Base-by-base conservation (phyloP, 2,329 filamentous ascomycete genomes). In the Arthrobotrys musiformis region DNA sequence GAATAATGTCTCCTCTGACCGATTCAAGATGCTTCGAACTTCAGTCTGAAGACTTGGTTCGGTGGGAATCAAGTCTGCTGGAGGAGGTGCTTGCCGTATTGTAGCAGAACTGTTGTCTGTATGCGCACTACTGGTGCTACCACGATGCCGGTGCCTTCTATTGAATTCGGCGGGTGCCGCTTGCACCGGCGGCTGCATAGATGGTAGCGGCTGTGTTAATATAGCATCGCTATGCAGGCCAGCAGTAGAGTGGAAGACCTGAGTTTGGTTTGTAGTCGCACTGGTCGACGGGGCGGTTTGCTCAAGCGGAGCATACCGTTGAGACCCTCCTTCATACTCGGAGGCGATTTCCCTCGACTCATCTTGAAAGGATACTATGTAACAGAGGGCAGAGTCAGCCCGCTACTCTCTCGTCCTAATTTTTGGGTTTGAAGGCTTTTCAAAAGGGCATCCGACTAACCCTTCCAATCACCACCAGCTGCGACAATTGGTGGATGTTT, bases 261-360 rank as follows among this genome's bases (percentile, higher is more conserved):
- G 82, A 79, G 58, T 24, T 79, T 80, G 79, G 79, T 84, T 79
- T 80, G 81, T 80, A 79, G 80, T 33, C 79, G 42, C 48, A 78
- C 70, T 58, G 80, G 80, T 62, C 80, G 82, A 52, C 77, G 82
- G 37, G 81, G 78, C 19, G 19, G 85, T 83, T 60, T 84, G 84
- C 68, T 86, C 86, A 30, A 89, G 82, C 4, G 86, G 86, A 24
- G 90, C 87, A 83, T 97, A 97, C 78, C 89, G 89, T 79, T 89
- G 88, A 24, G 90, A 84, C 0, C 94, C 94, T 2, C 93, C 93
- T 64, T 89, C 87, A 83, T 98, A 98, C 82, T 97, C 93, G 0
- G 92, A 94, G 5, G 94, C 94, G 83, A 97, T 96, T 54, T 92
- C 88, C 30, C 93, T 88, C 22, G 94, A 97, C 82, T 98, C 93